Evolutionary conservation across 306 rosid genomes (phyloP).

Genomic region (Trifolium subterraneum): DNA sequence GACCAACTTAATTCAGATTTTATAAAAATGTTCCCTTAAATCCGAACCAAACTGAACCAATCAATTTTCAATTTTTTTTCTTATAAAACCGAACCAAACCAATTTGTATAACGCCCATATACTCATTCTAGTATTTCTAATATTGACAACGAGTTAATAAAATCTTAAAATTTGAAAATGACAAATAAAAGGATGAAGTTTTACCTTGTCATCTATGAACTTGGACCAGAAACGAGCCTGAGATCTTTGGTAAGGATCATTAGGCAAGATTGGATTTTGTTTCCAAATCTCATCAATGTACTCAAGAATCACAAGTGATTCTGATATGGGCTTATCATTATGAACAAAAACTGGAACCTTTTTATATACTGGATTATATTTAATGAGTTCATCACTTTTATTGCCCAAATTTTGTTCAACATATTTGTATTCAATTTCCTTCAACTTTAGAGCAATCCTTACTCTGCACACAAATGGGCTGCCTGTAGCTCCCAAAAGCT

Average conservation of each 20-base stretch:
- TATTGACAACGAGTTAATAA: no score
- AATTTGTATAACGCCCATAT: no score
- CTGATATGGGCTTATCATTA: not conserved
- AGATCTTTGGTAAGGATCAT: not conserved
- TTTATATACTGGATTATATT: not conserved
- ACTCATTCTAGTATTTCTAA: no score
- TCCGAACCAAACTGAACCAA: no score
- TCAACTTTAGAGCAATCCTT: not conserved
- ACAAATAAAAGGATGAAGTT: no score
- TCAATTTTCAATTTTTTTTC: no score
- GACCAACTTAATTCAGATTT: no score
- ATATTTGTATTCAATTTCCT: conserved; percentile 6
- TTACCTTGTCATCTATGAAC: not conserved
- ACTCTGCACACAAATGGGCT: conserved; percentile 1
- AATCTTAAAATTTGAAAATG: no score
- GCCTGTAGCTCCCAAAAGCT: not conserved
- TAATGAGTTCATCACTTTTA: not conserved
- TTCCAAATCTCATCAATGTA: conserved; percentile 1
- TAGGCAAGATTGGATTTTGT: not conserved
- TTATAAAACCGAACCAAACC: no score
- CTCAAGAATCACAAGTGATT: conserved; percentile 4
- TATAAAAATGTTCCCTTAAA: no score
- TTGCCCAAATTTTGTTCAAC: not conserved
- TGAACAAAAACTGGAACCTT: conserved; percentile 10
- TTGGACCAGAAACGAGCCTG: not conserved